A percentile compares a stretch with the other conserved stretches of the same genome.
phyloP scores from a whole-genome alignment of 2,329 filamentous ascomycete genomes.

The Cladosporium sp. region DNA sequence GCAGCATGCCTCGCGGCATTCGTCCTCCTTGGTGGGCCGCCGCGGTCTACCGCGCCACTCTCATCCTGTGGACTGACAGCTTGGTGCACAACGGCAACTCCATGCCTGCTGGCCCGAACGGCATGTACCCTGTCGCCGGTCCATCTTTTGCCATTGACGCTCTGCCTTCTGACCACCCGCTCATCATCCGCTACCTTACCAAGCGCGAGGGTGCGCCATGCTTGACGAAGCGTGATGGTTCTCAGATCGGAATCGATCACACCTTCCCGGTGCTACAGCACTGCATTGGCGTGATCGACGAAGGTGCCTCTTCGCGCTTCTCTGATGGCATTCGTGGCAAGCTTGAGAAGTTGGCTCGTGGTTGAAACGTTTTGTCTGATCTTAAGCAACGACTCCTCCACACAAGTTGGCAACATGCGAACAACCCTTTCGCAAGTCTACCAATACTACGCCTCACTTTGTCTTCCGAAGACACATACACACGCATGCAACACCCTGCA shows the following conservation, averaged over 20 bases:
- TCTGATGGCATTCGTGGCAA: conserved; percentile 59
- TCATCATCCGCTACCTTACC: conserved; percentile 54
- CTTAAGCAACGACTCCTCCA: background rate
- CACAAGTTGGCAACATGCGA: background rate
- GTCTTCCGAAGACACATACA: background rate
- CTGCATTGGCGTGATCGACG: conserved; percentile 56
- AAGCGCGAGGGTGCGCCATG: conserved; percentile 57
- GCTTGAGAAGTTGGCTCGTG: conserved; percentile 49
- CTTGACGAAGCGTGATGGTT: conserved; percentile 54
- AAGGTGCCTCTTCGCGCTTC: conserved; percentile 55
- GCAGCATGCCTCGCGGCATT: conserved; percentile 60
- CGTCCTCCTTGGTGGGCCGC: conserved; percentile 72
- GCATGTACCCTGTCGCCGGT: conserved; percentile 42
- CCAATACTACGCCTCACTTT: background rate
- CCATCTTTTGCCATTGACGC: conserved; percentile 55
- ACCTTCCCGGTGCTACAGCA: conserved; percentile 53
- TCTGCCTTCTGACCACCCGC: conserved; percentile 53
- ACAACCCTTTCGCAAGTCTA: background rate
- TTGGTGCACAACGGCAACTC: conserved; percentile 53
- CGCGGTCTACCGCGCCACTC: conserved; percentile 66
- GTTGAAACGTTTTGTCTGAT: conserved; percentile 23
- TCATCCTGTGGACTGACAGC: conserved; percentile 66
- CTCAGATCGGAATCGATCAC: conserved; percentile 50
- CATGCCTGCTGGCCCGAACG: conserved; percentile 39
- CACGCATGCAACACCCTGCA: background rate